phyloP scores from a whole-genome alignment of 345 rosid genomes.

The Bruguiera sexangula region DNA sequence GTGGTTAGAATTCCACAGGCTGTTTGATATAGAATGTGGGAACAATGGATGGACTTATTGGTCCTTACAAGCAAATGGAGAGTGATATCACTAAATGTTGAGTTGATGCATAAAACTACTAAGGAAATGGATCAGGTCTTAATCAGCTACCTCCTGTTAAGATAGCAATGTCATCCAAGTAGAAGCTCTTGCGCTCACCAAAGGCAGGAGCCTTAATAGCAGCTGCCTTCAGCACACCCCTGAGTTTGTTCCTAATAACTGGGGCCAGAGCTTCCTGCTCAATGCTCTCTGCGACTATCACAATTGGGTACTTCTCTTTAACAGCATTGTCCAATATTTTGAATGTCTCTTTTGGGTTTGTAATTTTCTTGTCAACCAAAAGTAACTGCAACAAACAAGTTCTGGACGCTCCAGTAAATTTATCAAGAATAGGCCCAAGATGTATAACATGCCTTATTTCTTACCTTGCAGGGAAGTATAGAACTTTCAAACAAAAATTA shows the following conservation, averaged over 20 bases:
- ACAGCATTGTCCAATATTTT: conserved; percentile 82
- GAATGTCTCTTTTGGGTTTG: conserved; percentile 73
- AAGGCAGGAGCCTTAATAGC: conserved; percentile 90
- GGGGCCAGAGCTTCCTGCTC: conserved; percentile 83
- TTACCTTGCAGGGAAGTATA: too few species aligned
- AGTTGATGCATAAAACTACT: not conserved
- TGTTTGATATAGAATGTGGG: too few species aligned
- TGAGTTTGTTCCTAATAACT: conserved; percentile 76
- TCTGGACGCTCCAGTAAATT: conserved; percentile 26
- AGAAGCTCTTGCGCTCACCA: conserved; percentile 86
- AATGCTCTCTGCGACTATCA: conserved; percentile 74
- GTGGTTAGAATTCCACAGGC: too few species aligned
- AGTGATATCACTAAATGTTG: too few species aligned
- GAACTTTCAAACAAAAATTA: not conserved
- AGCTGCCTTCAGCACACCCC: conserved; percentile 70
- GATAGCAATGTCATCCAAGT: conserved; percentile 83
- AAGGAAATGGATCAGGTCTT: not conserved
- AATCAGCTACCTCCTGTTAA: conserved; percentile 76
- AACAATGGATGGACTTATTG: too few species aligned
- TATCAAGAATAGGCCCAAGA: conserved; percentile 17
- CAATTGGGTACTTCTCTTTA: conserved; percentile 73
- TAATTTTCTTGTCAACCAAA: conserved; percentile 81
- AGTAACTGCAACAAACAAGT: conserved; percentile 60
- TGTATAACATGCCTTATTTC: not conserved
- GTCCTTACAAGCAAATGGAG: too few species aligned